phyloP scores from a whole-genome alignment of 495 filamentous ascomycete species.

The Ramalina intermedia region DNA sequence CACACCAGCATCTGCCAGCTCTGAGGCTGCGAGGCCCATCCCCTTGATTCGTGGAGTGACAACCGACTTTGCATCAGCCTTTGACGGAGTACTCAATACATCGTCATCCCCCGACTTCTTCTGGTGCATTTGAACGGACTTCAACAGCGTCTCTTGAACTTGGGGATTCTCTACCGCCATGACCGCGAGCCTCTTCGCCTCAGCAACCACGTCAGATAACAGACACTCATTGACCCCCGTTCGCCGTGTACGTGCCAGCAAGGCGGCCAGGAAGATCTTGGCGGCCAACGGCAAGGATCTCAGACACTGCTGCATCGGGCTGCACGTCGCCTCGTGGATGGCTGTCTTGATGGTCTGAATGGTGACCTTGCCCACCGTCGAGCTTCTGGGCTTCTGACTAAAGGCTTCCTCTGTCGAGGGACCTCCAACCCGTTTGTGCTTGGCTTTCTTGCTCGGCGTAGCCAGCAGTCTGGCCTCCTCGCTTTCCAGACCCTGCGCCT shows the following conservation, averaged over 20 bases:
- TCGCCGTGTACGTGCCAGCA: conserved; percentile 62
- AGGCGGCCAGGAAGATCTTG: conserved; percentile 72
- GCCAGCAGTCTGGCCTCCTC: conserved; percentile 7
- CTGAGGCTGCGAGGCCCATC: conserved; percentile 58
- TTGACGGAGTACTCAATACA: neutral
- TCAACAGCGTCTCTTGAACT: conserved; percentile 11
- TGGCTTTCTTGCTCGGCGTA: conserved; percentile 29
- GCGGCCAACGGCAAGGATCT: conserved; percentile 63
- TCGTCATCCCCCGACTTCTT: neutral
- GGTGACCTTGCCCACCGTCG: conserved; percentile 48
- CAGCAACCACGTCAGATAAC: conserved; percentile 81
- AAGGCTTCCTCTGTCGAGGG: neutral
- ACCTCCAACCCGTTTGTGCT: conserved; percentile 4
- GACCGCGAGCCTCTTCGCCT: conserved; percentile 58
- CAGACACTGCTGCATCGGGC: conserved; percentile 77
- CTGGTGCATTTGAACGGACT: neutral
- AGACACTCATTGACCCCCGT: conserved; percentile 78
- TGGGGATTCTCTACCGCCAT: conserved; percentile 37
- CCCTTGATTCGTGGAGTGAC: conserved; percentile 43
- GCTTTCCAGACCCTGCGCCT: conserved; percentile 40
- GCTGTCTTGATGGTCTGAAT: conserved; percentile 87
- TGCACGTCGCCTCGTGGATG: conserved; percentile 87
- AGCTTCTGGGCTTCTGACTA: neutral
- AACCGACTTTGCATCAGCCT: conserved; percentile 17
- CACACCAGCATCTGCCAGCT: conserved; percentile 75